Evolutionary conservation across 192 early-diverging fungal genomes (phyloP).

Genomic region (Coemansia biformis): DNA sequence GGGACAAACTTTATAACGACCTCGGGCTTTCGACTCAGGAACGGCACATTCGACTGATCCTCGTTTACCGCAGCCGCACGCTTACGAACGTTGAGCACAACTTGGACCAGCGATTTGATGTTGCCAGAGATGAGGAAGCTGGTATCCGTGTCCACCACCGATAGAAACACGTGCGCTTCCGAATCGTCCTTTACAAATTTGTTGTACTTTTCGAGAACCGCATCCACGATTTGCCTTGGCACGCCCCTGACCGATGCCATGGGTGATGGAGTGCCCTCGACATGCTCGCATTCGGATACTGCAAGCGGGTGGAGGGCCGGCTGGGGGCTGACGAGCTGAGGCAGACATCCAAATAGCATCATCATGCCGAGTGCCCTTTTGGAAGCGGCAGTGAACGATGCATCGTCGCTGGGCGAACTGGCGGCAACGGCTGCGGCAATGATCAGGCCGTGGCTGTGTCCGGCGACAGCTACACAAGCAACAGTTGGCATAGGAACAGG

Average conservation of each 20-base stretch:
- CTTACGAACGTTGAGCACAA: slow-evolving; percentile 78
- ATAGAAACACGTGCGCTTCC: slow-evolving; percentile 55
- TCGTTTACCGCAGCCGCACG: slow-evolving; percentile 67
- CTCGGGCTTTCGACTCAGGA: slow-evolving; percentile 75
- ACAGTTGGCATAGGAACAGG: background rate
- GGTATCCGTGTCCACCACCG: slow-evolving; percentile 72
- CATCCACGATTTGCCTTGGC: slow-evolving; percentile 64
- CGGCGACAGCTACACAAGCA: slow-evolving; percentile 61
- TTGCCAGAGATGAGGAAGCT: slow-evolving; percentile 75
- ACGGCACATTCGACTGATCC: slow-evolving; percentile 81
- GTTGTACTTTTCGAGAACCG: slow-evolving; percentile 74
- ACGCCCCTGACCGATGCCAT: slow-evolving; percentile 75
- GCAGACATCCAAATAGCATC: slow-evolving; percentile 77
- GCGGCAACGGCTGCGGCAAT: slow-evolving; percentile 79
- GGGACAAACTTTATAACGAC: slow-evolving; percentile 72
- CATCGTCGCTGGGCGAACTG: slow-evolving; percentile 57
- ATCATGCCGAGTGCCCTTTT: slow-evolving; percentile 75
- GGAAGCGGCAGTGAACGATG: slow-evolving; percentile 66
- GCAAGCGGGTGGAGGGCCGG: slow-evolving; percentile 73
- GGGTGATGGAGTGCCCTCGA: slow-evolving; percentile 78
- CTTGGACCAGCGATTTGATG: slow-evolving; percentile 72
- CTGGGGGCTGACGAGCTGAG: slow-evolving; percentile 67
- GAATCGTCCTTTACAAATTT: slow-evolving; percentile 55
- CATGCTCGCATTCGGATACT: slow-evolving; percentile 66
- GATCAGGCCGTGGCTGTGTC: slow-evolving; percentile 86